Conservation (phyloP, 805 yeast genomes). For the Pichia phayaonensis region DNA sequence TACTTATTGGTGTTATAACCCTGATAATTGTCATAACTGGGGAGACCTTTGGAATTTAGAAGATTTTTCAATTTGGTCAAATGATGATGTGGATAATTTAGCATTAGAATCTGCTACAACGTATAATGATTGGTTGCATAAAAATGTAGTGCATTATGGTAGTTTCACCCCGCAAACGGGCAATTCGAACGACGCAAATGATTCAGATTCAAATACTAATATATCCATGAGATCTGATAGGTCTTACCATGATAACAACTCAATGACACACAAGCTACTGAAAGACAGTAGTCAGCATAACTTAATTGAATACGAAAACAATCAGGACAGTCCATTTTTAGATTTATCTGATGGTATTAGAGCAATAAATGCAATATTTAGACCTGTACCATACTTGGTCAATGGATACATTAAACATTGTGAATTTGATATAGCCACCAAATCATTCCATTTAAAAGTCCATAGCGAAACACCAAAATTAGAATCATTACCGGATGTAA, state of each 20-base stretch:
- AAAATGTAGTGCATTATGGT: slow-evolving; percentile 1
- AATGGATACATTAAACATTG: slow-evolving; percentile 50
- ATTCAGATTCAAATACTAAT: neutral
- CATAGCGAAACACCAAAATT: slow-evolving; percentile 5
- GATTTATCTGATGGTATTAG: slow-evolving; percentile 47
- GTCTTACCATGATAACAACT: neutral
- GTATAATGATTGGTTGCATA: slow-evolving; percentile 12
- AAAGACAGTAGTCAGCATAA: neutral
- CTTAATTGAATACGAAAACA: slow-evolving; percentile 10
- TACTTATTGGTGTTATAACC: slow-evolving; percentile 81
- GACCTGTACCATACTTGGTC: slow-evolving; percentile 68
- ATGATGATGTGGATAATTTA: slow-evolving; percentile 38
- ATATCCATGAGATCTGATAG: neutral
- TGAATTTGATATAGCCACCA: slow-evolving; percentile 49
- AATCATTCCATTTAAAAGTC: slow-evolving; percentile 43
- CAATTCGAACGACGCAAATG: neutral
- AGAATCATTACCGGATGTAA: slow-evolving; percentile 39
- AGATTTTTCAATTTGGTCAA: slow-evolving; percentile 83
- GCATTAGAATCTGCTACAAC: neutral
- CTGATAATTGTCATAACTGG: slow-evolving; percentile 66
- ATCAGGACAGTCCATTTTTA: neutral
- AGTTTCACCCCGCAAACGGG: neutral
- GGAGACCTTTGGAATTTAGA: slow-evolving; percentile 95
- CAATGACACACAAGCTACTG: neutral
- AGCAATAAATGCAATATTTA: slow-evolving; percentile 62